phyloP scores from a whole-genome alignment of 306 rosid species.

The Medicago arabica region DNA sequence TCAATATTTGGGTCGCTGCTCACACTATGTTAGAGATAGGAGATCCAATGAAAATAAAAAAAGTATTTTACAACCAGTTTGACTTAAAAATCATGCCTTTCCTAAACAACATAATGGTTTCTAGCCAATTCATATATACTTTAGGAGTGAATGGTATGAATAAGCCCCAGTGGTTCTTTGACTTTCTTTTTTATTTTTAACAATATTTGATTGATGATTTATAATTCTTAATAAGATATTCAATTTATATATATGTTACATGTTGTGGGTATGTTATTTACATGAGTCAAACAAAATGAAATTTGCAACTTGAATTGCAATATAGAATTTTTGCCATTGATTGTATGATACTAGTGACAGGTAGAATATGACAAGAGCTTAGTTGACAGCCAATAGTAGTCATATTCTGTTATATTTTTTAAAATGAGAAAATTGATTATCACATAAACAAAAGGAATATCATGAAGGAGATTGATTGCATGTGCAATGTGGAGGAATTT shows the following conservation, averaged over 20 bases:
- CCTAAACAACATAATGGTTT: not conserved
- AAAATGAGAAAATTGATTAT: not conserved
- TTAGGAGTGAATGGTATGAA: conserved; percentile 4
- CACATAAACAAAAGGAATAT: conserved; percentile 2
- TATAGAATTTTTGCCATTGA: conserved; percentile 22
- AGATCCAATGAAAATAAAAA: conserved; percentile 13
- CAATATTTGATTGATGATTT: conserved; percentile 6
- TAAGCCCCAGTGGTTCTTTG: not conserved
- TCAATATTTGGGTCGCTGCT: conserved; percentile 8
- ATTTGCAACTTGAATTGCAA: conserved; percentile 21
- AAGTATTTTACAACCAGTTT: not conserved
- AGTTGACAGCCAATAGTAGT: not conserved
- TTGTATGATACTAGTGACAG: conserved; percentile 29
- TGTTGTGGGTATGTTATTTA: conserved; percentile 10
- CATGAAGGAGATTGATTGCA: conserved; percentile 5
- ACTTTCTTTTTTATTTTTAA: conserved; percentile 5
- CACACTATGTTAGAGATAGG: not conserved
- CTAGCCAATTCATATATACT: conserved; percentile 3
- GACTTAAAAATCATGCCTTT: conserved; percentile 16
- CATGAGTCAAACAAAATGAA: conserved; percentile 35
- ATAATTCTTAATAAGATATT: conserved; percentile 2
- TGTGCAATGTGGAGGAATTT: conserved; percentile 12
- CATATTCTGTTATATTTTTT: conserved; percentile 6
- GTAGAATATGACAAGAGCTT: conserved; percentile 23
- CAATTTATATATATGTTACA: conserved; percentile 19